Evolutionary conservation across 2,329 filamentous ascomycete species (phyloP).

Genomic region (Ceratocystis albifundus): DNA sequence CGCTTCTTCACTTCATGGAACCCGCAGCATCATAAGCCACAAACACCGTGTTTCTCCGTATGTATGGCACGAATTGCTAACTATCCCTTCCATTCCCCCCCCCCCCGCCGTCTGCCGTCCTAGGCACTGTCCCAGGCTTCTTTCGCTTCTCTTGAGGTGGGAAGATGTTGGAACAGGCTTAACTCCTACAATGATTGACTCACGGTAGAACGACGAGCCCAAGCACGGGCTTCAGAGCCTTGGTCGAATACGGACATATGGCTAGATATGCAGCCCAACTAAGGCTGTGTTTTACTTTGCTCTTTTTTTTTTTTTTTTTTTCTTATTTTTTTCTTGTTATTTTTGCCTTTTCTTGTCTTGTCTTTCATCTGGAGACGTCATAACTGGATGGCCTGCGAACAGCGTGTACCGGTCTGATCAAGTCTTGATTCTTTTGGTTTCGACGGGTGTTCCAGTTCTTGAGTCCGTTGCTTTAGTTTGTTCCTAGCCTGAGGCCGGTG

Average conservation of each 20-base stretch:
- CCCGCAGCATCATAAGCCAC: not conserved
- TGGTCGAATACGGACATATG: constrained; percentile 5
- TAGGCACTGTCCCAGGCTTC: not conserved
- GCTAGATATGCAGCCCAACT: not conserved
- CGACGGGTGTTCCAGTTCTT: constrained; percentile 4
- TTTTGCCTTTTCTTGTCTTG: not conserved
- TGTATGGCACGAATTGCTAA: not conserved
- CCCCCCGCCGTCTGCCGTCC: too few species aligned
- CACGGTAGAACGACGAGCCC: not conserved
- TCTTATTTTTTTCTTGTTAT: not conserved
- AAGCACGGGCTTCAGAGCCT: not conserved
- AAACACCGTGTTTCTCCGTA: not conserved
- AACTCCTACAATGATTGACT: not conserved
- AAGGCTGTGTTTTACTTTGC: not conserved
- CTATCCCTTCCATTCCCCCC: too few species aligned
- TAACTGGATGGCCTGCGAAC: not conserved
- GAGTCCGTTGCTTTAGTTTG: not conserved
- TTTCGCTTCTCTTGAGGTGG: not conserved
- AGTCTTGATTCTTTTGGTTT: constrained; percentile 2
- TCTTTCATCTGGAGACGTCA: not conserved
- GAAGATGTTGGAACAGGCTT: not conserved
- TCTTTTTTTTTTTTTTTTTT: not conserved
- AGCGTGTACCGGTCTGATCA: not conserved
- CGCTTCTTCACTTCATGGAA: too few species aligned
- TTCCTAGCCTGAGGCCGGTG: not conserved